Evolutionary conservation across 2,329 filamentous ascomycete species (phyloP), one percentile per base, ranked within the genome.

Genomic region (Fusarium metavorans): DNA sequence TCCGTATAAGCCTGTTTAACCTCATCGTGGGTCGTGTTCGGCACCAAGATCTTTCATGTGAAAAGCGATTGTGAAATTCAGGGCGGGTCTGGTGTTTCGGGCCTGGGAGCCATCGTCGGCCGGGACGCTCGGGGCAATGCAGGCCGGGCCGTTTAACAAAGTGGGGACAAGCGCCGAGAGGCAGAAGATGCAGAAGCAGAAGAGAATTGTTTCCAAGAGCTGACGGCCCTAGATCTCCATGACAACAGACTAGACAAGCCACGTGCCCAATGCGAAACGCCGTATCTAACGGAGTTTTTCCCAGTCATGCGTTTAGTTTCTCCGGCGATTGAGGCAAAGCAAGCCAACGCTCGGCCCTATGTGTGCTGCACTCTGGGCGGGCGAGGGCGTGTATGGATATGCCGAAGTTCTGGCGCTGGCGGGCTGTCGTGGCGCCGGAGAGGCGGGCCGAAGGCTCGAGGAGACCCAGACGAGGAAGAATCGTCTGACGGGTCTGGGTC

Each of bases 401-500:
- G 32, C 77, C 77, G 77, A 79, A 74, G 77, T 79, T 79, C 68
- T 79, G 73, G 77, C 77, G 76, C 66, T 64, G 68, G 62, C 77
- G 77, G 76, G 73, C 74, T 79, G 74, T 67, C 68, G 77, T 73
- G 70, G 71, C 79, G 70, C 74, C 81, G 82, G 81, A 80, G 72
- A 81, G 78, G 77, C 81, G 81, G 81, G 79, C 81, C 81, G 81
- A 78, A 77, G 78, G 76, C 72, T 77, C 72, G 73, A 54, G 66
- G 69, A 64, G 71, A 73, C 66, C 73, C 68, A 74, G 65, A 71
- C 70, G 68, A 70, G 63, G 68, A 70, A 70, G 67, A 72, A 76
- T 77, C 72, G 73, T 76, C 75, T 78, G 71, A 78, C 76, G 64
- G 68, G 64, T 52, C 65, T 64, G 68, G 41, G 64, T 52, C 65